phyloP scores from a whole-genome alignment of 2,329 filamentous ascomycete species.

The Fusarium chuoi region DNA sequence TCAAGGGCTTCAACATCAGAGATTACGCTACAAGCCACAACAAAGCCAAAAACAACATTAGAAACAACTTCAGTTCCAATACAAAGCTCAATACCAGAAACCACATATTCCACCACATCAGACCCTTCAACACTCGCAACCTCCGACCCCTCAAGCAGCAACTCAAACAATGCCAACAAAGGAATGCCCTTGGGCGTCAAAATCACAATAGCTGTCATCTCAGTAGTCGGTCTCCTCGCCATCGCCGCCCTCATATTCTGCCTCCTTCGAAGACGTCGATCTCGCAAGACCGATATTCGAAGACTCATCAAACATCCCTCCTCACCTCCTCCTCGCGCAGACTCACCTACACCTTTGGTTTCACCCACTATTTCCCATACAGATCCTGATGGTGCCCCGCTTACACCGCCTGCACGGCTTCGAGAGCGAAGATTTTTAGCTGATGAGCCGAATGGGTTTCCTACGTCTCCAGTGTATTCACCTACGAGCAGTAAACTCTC shows the following conservation, averaged over 20 bases:
- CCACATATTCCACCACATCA: constrained; percentile 29
- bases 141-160: constrained; percentile 13
- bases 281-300: constrained; percentile 13
- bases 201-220: constrained; percentile 57
- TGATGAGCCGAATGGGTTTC: constrained; percentile 43
- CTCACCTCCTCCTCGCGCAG: constrained; percentile 40
- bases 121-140: constrained; percentile 34
- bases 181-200: constrained; percentile 54
- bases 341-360: constrained; percentile 56
- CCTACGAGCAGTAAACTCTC: constrained; percentile 51
- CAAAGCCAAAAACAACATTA: neutral
- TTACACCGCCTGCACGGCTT: constrained; percentile 60
- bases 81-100: constrained; percentile 22
- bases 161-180: neutral
- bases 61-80: neutral
- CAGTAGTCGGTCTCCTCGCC: constrained; percentile 52
- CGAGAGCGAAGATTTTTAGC: constrained; percentile 55
- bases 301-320: constrained; percentile 37
- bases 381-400: constrained; percentile 36
- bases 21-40: neutral
- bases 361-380: constrained; percentile 49
- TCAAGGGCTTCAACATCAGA: neutral
- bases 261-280: constrained; percentile 47
- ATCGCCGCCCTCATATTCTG: constrained; percentile 52
- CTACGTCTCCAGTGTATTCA: constrained; percentile 52